Evolutionary conservation across 768 basidiomycete species (phyloP).

Genomic region (Cystobasidium ongulense): DNA sequence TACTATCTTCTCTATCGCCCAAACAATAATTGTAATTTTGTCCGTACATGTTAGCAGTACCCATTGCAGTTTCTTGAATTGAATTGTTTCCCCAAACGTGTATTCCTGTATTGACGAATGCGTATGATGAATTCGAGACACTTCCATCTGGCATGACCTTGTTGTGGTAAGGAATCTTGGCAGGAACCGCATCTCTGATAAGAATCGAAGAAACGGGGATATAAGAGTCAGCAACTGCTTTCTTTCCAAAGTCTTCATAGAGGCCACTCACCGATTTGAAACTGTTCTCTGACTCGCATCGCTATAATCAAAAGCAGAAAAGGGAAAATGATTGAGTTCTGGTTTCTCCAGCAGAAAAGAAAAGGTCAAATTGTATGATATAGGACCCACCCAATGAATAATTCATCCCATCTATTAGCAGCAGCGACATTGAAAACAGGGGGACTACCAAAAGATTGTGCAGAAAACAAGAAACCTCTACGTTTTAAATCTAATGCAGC

Average conservation of each 20-base stretch:
- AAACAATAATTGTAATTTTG: conserved; percentile 21
- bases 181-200: conserved; percentile 5
- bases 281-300: conserved; percentile 33
- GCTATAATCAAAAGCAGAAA: neutral
- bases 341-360: no score
- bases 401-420: conserved; percentile 12
- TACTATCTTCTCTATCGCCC: neutral
- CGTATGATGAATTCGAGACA: neutral
- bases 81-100: conserved; percentile 20
- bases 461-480: conserved; percentile 25
- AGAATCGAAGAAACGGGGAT: neutral
- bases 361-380: neutral
- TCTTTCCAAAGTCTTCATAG: neutral
- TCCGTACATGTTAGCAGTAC: conserved; percentile 29
- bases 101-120: conserved; percentile 33
- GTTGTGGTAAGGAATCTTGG: conserved; percentile 1
- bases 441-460: conserved; percentile 32
- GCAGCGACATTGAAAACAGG: conserved; percentile 32
- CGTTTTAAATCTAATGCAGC: conserved; percentile 31
- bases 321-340: neutral
- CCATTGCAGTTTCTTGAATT: neutral
- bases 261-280: conserved; percentile 15
- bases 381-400: conserved; percentile 15
- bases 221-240: neutral
- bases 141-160: neutral